A percentile compares a stretch with the other conserved stretches of the same genome.
Evolutionary conservation across 2,329 filamentous ascomycete species (phyloP).

Genomic region (Cordyceps militaris): DNA sequence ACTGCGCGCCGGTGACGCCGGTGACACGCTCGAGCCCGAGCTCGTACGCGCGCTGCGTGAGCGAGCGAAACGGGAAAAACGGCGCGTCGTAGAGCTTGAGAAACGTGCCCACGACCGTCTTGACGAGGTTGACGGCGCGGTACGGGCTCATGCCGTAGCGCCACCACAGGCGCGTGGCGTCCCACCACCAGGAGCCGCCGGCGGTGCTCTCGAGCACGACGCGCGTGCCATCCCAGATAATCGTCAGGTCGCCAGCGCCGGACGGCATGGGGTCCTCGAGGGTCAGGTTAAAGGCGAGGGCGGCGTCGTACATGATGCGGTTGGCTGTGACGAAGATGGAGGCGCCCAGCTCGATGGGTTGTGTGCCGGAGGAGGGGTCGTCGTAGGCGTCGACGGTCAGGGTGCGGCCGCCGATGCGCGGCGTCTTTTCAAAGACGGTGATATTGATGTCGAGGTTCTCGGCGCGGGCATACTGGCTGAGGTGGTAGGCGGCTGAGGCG

Average conservation of each 20-base stretch:
- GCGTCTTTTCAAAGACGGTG: constrained; percentile 76
- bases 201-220: constrained; percentile 63
- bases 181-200: constrained; percentile 66
- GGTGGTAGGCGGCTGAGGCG: constrained; percentile 76
- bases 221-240: constrained; percentile 74
- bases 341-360: constrained; percentile 76
- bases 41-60: constrained; percentile 61
- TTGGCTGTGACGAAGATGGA: constrained; percentile 89
- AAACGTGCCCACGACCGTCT: constrained; percentile 64
- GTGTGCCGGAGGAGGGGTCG: constrained; percentile 46
- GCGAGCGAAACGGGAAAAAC: constrained; percentile 73
- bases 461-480: constrained; percentile 62
- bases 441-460: constrained; percentile 62
- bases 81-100: constrained; percentile 73
- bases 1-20: constrained; percentile 64
- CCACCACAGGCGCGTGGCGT: constrained; percentile 72
- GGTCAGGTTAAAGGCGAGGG: constrained; percentile 61
- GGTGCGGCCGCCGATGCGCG: constrained; percentile 75
- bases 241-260: constrained; percentile 52
- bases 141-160: constrained; percentile 77
- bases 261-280: constrained; percentile 38
- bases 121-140: constrained; percentile 64
- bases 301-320: constrained; percentile 70
- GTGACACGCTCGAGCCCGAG: constrained; percentile 62
- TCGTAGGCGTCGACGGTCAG: constrained; percentile 75